Base-by-base conservation (phyloP, 768 basidiomycete species). In the Bullera alba region DNA sequence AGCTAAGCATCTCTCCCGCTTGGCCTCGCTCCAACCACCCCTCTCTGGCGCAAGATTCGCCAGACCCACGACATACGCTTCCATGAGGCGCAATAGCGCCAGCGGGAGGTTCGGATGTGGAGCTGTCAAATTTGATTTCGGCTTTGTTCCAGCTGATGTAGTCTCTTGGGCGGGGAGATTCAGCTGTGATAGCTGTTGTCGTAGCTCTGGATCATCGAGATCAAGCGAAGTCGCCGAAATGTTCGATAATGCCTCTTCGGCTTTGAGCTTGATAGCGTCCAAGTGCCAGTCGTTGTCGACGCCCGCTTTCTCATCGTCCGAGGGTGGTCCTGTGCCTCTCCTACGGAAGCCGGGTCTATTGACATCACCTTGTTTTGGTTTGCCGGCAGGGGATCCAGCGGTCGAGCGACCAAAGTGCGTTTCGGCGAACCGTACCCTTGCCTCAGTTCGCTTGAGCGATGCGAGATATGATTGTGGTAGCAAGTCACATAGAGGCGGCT, bases 401-500 rank as follows among this genome's bases (percentile, higher is more conserved):
- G 37, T 38, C 12, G 57, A 58, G 10, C 57, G 60, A 10, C 60
- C 60, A 22, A 46, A 48, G 48, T 62, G 61, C 14, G 56, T 37
- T 35, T 62, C 62, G 26, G 62, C 61, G 42, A 72, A 72, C 15
- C 71, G 55, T 12, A 72, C 71, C 7, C 71, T 56, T 6, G 61
- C 60, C 34, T 68, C 66, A 7, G 70, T 72, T 6, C 68, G 59
- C 23, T 64, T 63, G 12, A 70, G 51, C 0, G 64, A 67, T 12
- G 66, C 51, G n/a, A 70, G 58, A 45, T 70, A 72, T n/a, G 56
- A 52, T 10, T 46, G 26, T 5, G 71, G 71, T 0, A 72, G 50
- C n/a, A 72, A 56, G 42, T 72, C 71, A 34, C 50, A 64, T 2
- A 72, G 57, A 5, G 71, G 71, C 4, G 71, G 49, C 46, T 66